phyloP scores from a whole-genome alignment of 805 yeast genomes.

The Debaryomyces prosopidis region DNA sequence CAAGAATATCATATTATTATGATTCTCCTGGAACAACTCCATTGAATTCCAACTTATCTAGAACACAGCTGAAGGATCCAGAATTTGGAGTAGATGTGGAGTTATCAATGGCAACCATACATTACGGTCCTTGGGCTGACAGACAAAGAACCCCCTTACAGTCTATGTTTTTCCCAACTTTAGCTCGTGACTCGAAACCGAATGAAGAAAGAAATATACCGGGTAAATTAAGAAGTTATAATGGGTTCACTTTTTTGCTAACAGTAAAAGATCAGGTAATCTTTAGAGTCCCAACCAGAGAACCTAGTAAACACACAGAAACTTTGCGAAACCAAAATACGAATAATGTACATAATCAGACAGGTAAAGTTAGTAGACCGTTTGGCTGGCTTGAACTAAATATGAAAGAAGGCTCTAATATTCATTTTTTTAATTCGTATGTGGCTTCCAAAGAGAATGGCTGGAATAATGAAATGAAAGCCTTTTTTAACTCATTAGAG shows the following conservation, averaged over 20 bases:
- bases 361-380: slow-evolving; percentile 47
- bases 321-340: slow-evolving; percentile 15
- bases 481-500: slow-evolving; percentile 56
- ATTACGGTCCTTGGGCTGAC: slow-evolving; percentile 97
- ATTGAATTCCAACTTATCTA: slow-evolving; percentile 3
- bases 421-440: slow-evolving; percentile 48
- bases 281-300: slow-evolving; percentile 80
- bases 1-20: slow-evolving; percentile 59
- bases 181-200: slow-evolving; percentile 54
- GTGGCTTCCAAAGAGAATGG: slow-evolving; percentile 55
- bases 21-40: slow-evolving; percentile 64
- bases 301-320: slow-evolving; percentile 69
- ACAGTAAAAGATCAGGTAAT: slow-evolving; percentile 64
- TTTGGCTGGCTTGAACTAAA: slow-evolving; percentile 92
- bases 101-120: slow-evolving; percentile 61
- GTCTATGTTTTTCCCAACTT: slow-evolving; percentile 63
- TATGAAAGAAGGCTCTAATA: slow-evolving; percentile 51
- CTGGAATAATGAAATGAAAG: slow-evolving; percentile 48
- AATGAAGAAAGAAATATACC: slow-evolving; percentile 29
- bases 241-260: slow-evolving; percentile 56
- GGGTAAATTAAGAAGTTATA: slow-evolving; percentile 56
- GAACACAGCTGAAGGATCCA: slow-evolving; percentile 21
- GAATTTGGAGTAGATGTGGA: slow-evolving; percentile 58
- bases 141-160: slow-evolving; percentile 73
- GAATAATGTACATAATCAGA: slow-evolving; percentile 3